A percentile compares a stretch with the other conserved stretches of the same genome.
Conservation (phyloP, 2,329 filamentous ascomycete genomes). For the Fusarium tuaranense region DNA sequence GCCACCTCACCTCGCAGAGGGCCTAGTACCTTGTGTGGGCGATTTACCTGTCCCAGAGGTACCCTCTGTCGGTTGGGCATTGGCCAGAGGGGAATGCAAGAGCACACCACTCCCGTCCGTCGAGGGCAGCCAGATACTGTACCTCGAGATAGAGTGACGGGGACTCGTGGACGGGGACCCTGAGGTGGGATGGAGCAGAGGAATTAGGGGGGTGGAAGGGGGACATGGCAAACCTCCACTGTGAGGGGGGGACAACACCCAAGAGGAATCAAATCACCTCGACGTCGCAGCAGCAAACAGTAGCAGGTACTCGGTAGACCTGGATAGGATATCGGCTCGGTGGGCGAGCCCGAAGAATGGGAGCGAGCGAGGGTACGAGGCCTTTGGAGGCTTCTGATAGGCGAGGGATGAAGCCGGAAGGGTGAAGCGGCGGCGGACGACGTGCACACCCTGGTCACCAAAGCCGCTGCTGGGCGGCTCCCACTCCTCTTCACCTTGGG, state of each 20-base stretch:
- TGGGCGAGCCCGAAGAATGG: conserved; percentile 35
- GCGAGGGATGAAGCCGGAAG: conserved; percentile 39
- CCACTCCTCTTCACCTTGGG: conserved; percentile 20
- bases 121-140: not conserved
- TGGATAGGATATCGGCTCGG: conserved; percentile 33
- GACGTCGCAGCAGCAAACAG: conserved; percentile 20
- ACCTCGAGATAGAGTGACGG: conserved; percentile 9
- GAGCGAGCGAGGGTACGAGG: conserved; percentile 34
- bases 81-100: conserved; percentile 28
- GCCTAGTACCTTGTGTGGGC: conserved; percentile 30
- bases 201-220: conserved; percentile 18
- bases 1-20: conserved; percentile 28
- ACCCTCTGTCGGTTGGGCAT: conserved; percentile 29
- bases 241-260: conserved; percentile 4
- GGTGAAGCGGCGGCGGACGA: conserved; percentile 36
- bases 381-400: conserved; percentile 31
- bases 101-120: conserved; percentile 20
- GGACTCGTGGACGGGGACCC: not conserved
- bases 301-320: conserved; percentile 27
- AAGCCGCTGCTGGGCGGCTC: conserved; percentile 28
- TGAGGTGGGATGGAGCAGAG: not conserved
- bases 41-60: conserved; percentile 31
- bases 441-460: conserved; percentile 33
- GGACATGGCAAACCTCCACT: not conserved
- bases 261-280: conserved; percentile 4